Evolutionary conservation across 2,329 filamentous ascomycete genomes (phyloP).

Genomic region (Aspergillus sojae): DNA sequence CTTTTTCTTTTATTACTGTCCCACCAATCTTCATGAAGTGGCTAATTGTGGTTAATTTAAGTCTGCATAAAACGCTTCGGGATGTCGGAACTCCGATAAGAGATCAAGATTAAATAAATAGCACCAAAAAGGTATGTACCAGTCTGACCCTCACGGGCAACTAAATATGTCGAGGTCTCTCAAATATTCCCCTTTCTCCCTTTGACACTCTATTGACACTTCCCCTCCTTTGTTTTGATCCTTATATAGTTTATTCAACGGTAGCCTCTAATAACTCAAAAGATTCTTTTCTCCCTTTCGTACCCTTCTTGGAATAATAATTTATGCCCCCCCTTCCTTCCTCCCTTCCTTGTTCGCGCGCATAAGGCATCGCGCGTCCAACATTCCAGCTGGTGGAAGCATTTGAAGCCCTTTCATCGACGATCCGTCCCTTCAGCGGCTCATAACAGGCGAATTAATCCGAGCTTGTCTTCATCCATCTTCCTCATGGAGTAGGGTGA

Average conservation of each 20-base stretch:
- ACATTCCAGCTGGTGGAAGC: neutral
- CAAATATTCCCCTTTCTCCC: neutral
- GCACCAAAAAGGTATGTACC: neutral
- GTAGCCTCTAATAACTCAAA: neutral
- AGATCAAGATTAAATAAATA: neutral
- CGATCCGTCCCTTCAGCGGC: no score
- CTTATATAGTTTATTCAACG: neutral
- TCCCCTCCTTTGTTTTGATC: neutral
- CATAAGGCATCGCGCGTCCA: neutral
- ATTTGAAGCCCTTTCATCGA: neutral
- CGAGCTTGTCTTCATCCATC: neutral
- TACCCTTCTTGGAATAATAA: neutral
- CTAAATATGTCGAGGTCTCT: neutral
- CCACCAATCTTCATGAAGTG: neutral
- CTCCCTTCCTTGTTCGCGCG: neutral
- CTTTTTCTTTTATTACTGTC: neutral
- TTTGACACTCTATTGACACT: neutral
- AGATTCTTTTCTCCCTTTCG: neutral
- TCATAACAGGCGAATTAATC: neutral
- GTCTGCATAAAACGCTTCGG: conserved; percentile 18
- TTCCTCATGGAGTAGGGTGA: conserved; percentile 19
- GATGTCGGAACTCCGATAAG: conserved; percentile 17
- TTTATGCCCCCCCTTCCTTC: neutral
- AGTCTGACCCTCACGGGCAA: neutral
- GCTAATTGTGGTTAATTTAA: neutral